Evolutionary conservation across 2,329 filamentous ascomycete species (phyloP), one percentile per base, ranked within the genome.

Genomic region (Ophiocordyceps camponoti-floridani): DNA sequence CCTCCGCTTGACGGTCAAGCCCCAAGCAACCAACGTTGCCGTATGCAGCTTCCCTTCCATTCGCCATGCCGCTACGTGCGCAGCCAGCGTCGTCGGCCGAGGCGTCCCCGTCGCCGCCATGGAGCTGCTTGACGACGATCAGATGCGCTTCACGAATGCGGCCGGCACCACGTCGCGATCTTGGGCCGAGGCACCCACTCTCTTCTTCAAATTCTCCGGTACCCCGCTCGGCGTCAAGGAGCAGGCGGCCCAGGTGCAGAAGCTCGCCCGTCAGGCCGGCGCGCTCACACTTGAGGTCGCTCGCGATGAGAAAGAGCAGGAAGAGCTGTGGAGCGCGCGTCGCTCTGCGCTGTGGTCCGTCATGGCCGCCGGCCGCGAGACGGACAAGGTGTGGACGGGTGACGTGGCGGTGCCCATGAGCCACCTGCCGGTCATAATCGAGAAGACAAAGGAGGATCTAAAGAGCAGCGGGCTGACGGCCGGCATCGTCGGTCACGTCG

Each of bases 61-160:
- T 50, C 77, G 82, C 41, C 67, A 75, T 50, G 86, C 86, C 1
- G 85, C 84, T 14, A 73, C 80, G 56, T 93, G 85, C 58, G 87
- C 91, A 2, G 77, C 80, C 51, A 73, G 73, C 45, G 85, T 94
- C 11, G 87, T 95, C 4, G 77, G 76, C 41, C 74, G 82, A 44
- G 87, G 86, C 26, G 75, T 94, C 11, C 84, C 84, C 28, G 79
- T 95, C 40, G 87, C 88, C 1, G 88, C 88, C n/a, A 78, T 95
- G 40, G 88, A 95, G 64, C 82, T 95, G 47, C 69, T 95, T 27
- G 88, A 95, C 63, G 87, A 94, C 57, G 81, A 87, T 46, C 87
- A 94, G 66, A 95, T 95, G 75, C 67, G 65, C 53, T 73, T 71
- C 57, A 77, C 80, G 62, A 79, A 80, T 62, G 66, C 72, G 27